These are phyloP conservation scores for Gyromitra esculenta DNA, from an alignment of 2,329 filamentous ascomycete genomes.

Conservation along the genomic window DNA sequence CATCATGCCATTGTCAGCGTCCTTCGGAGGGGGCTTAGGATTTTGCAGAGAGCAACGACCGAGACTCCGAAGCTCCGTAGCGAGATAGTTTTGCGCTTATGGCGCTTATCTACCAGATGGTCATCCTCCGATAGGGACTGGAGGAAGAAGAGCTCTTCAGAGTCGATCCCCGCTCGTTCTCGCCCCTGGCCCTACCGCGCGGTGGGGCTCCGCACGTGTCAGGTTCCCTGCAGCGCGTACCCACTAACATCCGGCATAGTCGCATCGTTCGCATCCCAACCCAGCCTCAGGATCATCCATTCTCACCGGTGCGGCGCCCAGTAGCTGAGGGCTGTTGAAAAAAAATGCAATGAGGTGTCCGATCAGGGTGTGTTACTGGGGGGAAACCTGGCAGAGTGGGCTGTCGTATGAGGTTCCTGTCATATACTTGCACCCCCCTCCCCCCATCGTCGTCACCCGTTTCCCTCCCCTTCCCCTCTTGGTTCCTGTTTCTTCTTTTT, in stretches of 20 bases:
- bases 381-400: neutral
- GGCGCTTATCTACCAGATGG: conserved; percentile 11
- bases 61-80: neutral
- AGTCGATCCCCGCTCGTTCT: conserved; percentile 2
- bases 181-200: conserved; percentile 36
- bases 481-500: neutral
- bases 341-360: conserved; percentile 18
- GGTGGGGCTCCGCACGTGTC: conserved; percentile 36
- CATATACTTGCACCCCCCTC: neutral
- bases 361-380: conserved; percentile 1
- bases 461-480: neutral
- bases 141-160: conserved; percentile 1
- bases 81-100: conserved; percentile 9
- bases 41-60: neutral
- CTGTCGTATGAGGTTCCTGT: neutral
- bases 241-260: conserved; percentile 32
- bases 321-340: conserved; percentile 7
- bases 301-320: conserved; percentile 38
- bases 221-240: conserved; percentile 39
- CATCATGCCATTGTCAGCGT: neutral
- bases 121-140: neutral
- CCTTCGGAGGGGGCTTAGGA: neutral
- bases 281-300: conserved; percentile 45
- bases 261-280: conserved; percentile 11
- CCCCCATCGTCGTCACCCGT: neutral